Conservation (phyloP, 1,284 basidiomycete species). For the Fomitopsis betulina region DNA sequence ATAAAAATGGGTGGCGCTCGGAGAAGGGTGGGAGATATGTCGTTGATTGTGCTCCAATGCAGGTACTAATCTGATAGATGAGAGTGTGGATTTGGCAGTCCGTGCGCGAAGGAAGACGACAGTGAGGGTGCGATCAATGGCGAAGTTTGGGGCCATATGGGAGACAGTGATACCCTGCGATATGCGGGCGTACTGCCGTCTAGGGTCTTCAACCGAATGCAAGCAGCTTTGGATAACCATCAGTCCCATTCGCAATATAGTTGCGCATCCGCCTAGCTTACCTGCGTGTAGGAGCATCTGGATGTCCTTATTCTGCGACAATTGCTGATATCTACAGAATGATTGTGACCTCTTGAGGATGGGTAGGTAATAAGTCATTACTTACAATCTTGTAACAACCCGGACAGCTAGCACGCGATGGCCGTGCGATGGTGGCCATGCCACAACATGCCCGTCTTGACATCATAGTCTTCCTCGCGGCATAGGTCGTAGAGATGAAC, state of each 20-base stretch:
- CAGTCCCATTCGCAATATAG: background rate
- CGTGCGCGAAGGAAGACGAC: too few species aligned
- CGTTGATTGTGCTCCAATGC: too few species aligned
- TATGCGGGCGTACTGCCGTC: constrained; percentile 6
- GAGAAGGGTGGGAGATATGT: too few species aligned
- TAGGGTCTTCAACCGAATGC: background rate
- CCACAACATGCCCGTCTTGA: background rate
- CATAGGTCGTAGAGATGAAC: too few species aligned
- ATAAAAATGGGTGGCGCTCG: too few species aligned
- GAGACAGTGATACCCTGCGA: constrained; percentile 24
- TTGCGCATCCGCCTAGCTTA: constrained; percentile 12
- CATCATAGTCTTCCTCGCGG: too few species aligned
- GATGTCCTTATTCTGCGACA: constrained; percentile 64
- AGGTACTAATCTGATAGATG: too few species aligned
- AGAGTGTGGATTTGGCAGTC: too few species aligned
- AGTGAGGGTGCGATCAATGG: constrained; percentile 31
- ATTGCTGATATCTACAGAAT: constrained; percentile 52
- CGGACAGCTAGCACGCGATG: constrained; percentile 12
- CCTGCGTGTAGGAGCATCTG: constrained; percentile 62
- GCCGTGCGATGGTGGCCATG: background rate
- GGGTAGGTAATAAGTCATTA: background rate
- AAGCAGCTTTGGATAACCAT: background rate
- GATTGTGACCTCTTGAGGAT: background rate
- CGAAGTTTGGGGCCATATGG: constrained; percentile 34
- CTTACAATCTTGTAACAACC: constrained; percentile 27